A percentile compares a stretch with the other conserved stretches of the same genome.
These are phyloP conservation scores for Phytophthora uliginosa DNA, from an alignment of 352 stramenopile genomes.

Conservation along the genomic window DNA sequence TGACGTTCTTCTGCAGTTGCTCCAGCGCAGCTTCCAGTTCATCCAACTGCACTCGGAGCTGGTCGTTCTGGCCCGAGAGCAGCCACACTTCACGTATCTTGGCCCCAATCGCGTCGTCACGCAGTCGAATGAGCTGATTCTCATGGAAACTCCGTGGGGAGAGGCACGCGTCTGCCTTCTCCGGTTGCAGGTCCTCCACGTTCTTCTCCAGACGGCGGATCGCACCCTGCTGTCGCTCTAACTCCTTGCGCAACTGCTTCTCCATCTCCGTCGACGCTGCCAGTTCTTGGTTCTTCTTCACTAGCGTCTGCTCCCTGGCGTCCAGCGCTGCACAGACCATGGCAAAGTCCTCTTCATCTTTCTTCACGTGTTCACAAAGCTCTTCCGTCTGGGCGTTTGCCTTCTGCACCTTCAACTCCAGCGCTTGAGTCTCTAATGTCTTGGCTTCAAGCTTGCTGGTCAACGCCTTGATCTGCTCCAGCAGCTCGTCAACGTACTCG, in stretches of 20 bases:
- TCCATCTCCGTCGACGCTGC: conserved; percentile 36
- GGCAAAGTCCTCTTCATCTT: conserved; percentile 76
- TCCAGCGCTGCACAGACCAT: conserved; percentile 68
- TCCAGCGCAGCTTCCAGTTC: conserved; percentile 72
- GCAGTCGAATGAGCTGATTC: conserved; percentile 77
- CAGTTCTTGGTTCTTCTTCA: conserved; percentile 51
- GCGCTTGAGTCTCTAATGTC: conserved; percentile 18
- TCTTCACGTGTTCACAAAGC: conserved; percentile 57
- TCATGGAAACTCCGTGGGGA: conserved; percentile 81
- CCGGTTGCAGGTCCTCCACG: conserved; percentile 49
- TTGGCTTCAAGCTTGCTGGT: conserved; percentile 17
- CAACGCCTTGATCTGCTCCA: conserved; percentile 52
- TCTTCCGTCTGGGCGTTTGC: conserved; percentile 41
- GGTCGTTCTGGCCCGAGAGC: conserved; percentile 72
- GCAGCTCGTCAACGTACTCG: conserved; percentile 71
- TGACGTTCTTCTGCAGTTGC: conserved; percentile 63
- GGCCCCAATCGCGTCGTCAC: conserved; percentile 76
- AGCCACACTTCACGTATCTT: conserved; percentile 83
- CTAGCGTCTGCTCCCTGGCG: conserved; percentile 56
- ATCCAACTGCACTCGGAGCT: conserved; percentile 72
- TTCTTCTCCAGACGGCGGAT: conserved; percentile 62
- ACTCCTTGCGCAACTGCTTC: conserved; percentile 50
- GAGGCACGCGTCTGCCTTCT: conserved; percentile 67
- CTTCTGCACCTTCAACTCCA: conserved; percentile 32
- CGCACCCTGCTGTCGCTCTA: conserved; percentile 47